These are phyloP conservation scores for Cryomyces antarcticus DNA, from an alignment of 495 filamentous ascomycete genomes.

Conservation along the genomic window DNA sequence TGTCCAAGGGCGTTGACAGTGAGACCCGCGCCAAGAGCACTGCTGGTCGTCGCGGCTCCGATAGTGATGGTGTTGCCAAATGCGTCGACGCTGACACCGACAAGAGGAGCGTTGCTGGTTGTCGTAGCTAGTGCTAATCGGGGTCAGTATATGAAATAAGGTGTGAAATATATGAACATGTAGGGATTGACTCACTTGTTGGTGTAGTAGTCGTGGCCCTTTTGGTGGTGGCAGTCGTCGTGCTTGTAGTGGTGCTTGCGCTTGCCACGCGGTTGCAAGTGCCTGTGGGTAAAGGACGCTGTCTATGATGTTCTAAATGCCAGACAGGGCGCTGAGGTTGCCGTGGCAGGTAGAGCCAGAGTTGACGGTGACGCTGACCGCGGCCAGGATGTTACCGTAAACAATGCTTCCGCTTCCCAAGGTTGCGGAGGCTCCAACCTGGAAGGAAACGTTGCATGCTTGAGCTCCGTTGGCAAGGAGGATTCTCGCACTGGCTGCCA, in stretches of 20 bases:
- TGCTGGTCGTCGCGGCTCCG: too few relatives aligned
- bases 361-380: constrained; percentile 2
- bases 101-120: too few relatives aligned
- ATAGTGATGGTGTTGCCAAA: too few relatives aligned
- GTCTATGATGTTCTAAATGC: background rate
- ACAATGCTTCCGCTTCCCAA: constrained; percentile 1
- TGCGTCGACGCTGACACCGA: too few relatives aligned
- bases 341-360: constrained; percentile 1
- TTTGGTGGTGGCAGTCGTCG: background rate
- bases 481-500: background rate
- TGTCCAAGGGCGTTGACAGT: too few relatives aligned
- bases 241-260: background rate
- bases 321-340: background rate
- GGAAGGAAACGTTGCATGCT: constrained; percentile 5
- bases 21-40: too few relatives aligned
- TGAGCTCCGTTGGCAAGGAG: constrained; percentile 4
- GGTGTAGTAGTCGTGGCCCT: background rate
- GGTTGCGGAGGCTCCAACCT: constrained; percentile 5
- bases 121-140: too few relatives aligned
- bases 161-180: too few relatives aligned
- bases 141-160: too few relatives aligned
- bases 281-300: background rate
- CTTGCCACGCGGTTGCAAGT: background rate
- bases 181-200: too few relatives aligned
- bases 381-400: constrained; percentile 1